Percentiles rank a stretch among this genome's conserved stretches.
Evolutionary conservation across 2,329 filamentous ascomycete species (phyloP).

Genomic region (Aspergillus unguis): DNA sequence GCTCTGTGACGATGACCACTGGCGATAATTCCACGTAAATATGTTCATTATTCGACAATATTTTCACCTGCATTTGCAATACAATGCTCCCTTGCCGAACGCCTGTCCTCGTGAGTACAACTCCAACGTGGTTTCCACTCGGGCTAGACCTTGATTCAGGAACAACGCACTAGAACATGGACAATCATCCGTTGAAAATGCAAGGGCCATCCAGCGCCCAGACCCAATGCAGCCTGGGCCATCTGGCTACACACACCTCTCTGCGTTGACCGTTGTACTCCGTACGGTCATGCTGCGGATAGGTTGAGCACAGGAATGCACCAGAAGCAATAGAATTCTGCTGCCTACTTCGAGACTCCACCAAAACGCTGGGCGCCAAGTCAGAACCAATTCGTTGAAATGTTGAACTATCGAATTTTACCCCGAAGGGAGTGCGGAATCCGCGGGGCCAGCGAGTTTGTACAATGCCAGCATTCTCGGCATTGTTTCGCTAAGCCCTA

Average conservation of each 20-base stretch:
- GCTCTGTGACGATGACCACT: too few species aligned
- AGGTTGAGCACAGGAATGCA: not conserved
- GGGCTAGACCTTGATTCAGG: not conserved
- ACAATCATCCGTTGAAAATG: not conserved
- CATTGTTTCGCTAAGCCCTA: not conserved
- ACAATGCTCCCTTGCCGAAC: not conserved
- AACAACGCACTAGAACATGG: not conserved
- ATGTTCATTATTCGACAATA: too few species aligned
- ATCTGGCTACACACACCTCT: not conserved
- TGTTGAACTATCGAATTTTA: not conserved
- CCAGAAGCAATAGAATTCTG: conserved; percentile 4
- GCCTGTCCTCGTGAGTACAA: not conserved
- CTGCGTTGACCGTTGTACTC: not conserved
- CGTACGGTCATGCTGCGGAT: not conserved
- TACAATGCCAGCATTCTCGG: not conserved
- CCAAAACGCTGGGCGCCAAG: not conserved
- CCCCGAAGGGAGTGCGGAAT: not conserved
- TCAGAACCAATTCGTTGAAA: not conserved
- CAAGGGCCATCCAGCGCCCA: not conserved
- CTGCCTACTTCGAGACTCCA: conserved; percentile 6
- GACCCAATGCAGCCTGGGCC: not conserved
- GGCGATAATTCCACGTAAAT: too few species aligned
- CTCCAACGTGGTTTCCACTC: not conserved
- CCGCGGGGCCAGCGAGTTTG: not conserved
- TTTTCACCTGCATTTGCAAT: not conserved